Evolutionary conservation across 1,284 basidiomycete species (phyloP).

Genomic region (Leccinum griseonigrum): DNA sequence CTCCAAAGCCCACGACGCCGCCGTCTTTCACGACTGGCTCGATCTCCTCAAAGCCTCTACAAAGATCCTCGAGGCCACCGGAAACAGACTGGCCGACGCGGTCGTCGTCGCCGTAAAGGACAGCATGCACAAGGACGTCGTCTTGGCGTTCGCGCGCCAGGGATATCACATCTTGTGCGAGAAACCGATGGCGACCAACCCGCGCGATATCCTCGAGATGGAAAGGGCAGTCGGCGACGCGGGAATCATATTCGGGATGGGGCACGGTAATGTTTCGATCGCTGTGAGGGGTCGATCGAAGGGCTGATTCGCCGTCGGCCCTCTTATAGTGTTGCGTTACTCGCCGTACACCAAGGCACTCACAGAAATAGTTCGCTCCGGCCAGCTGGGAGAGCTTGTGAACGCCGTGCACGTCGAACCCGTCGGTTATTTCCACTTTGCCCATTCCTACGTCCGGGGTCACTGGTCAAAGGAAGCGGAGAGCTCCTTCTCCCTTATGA

Average conservation of each 20-base stretch:
- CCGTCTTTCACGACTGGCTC: conserved; percentile 72
- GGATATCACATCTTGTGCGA: conserved; percentile 88
- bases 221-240: conserved; percentile 66
- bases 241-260: conserved; percentile 78
- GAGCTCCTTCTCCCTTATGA: conserved; percentile 80
- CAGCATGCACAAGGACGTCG: conserved; percentile 71
- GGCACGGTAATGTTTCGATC: conserved; percentile 58
- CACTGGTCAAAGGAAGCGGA: conserved; percentile 71
- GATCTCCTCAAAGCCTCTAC: conserved; percentile 67
- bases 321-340: conserved; percentile 72
- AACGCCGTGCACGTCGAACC: conserved; percentile 80
- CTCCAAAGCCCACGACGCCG: conserved; percentile 52
- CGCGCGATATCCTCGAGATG: conserved; percentile 74
- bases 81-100: conserved; percentile 74
- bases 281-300: not conserved
- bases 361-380: conserved; percentile 67
- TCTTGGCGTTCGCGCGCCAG: conserved; percentile 69
- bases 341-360: conserved; percentile 77
- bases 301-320: not conserved
- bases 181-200: conserved; percentile 83
- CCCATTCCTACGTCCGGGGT: conserved; percentile 82
- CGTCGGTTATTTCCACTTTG: conserved; percentile 79
- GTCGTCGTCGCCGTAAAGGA: conserved; percentile 79
- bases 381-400: conserved; percentile 70
- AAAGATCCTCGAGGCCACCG: conserved; percentile 57